Base-by-base conservation (phyloP, 495 filamentous ascomycete genomes). In the Schizothecium vesticola region DNA sequence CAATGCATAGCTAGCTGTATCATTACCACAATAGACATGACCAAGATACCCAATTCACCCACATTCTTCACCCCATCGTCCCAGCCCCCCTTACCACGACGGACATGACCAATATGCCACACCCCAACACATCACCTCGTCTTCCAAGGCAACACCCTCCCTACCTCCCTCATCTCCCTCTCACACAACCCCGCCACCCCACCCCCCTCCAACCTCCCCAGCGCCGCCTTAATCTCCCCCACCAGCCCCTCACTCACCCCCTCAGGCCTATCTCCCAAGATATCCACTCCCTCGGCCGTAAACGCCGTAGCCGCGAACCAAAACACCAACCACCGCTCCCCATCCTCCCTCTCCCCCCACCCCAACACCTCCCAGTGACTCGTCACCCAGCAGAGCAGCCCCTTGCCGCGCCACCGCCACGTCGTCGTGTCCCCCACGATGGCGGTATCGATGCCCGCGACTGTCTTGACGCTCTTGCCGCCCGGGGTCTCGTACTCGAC, bases 281-380 rank as follows among this genome's bases (percentile, higher is more conserved):
- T 78, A 81, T 94, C 91, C 33, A 93, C 72, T 1, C 91, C 92
- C 67, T 89, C 88, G 58, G 88, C 88, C 59, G 90, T 92, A 72
- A 93, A 93, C 59, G 89, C 65, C 33, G 88, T 93, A 67, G 88
- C 88, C 67, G 85, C 85, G 74, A 94, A 95, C 80, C 87, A 91
- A 3, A 89, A 93, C 4, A 93, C 89, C 10, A 86, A 83, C 89
- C 88, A 94, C 60, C 78, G 68, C 74, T 84, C 79, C 33, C 72
- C 80, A 24, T 76, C 56, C 1, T 65, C n/a, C 16, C 74, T 70
- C 69, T 87, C 80, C 1, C 91, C 91, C 81, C 82, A 91, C 5
- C 89, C 90, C 56, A 94, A 74, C 19, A 91, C 77, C 81, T 94
- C 90, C 91, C 91, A 94, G 73, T 89, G 86, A 57, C 83, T 86